Conservation (phyloP, 306 rosid genomes). For the Quercus cerris region DNA sequence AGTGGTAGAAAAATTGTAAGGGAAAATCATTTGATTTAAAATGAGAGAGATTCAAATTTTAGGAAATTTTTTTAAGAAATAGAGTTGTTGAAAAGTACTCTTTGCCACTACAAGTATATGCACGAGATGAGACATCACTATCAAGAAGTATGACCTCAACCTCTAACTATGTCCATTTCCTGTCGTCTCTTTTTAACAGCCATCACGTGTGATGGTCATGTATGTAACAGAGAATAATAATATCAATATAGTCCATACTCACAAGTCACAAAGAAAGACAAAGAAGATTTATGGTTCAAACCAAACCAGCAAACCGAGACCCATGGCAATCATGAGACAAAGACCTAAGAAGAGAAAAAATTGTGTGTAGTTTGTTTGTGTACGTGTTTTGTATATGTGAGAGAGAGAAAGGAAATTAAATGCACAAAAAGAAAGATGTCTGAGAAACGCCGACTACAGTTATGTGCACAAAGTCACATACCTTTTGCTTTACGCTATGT, state of each 20-base stretch:
- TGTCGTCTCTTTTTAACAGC: too few species aligned
- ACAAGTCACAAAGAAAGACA: not conserved
- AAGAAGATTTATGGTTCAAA: not conserved
- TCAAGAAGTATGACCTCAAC: not conserved
- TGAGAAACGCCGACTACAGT: conserved; percentile 7
- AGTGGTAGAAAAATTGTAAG: too few species aligned
- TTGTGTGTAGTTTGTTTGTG: too few species aligned
- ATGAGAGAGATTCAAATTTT: too few species aligned
- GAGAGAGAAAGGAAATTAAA: not conserved
- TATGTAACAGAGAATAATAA: not conserved
- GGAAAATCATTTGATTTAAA: too few species aligned
- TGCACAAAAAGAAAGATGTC: not conserved
- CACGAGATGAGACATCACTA: not conserved
- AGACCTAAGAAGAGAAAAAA: not conserved
- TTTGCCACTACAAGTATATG: too few species aligned
- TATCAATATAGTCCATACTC: not conserved
- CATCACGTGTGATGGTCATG: not conserved
- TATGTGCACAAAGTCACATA: conserved; percentile 6
- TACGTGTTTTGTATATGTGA: not conserved
- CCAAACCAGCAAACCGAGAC: not conserved
- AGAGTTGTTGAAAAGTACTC: too few species aligned
- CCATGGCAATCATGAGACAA: conserved; percentile 21
- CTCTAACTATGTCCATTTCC: too few species aligned
- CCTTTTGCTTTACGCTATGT: conserved; percentile 36
- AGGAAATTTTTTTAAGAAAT: too few species aligned